Percentiles rank a stretch among this genome's conserved stretches.
These are phyloP conservation scores for Ophiosphaerella narmari DNA, from an alignment of 2,329 filamentous ascomycete genomes.

Conservation along the genomic window DNA sequence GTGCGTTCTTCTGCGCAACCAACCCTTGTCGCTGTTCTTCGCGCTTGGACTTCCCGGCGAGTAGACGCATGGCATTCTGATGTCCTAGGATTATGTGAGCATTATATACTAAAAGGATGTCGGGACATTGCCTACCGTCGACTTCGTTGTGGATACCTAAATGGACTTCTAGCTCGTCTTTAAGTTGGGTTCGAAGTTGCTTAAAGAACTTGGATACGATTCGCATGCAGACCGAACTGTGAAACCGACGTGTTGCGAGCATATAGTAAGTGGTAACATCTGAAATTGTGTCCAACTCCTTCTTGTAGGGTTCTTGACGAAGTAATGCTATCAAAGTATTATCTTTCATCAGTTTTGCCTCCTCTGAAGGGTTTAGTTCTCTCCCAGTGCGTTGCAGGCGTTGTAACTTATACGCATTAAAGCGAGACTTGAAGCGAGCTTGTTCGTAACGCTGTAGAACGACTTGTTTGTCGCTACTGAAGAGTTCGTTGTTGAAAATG, in stretches of 20 bases:
- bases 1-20: conserved; percentile 7
- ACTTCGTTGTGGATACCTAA: conserved; percentile 25
- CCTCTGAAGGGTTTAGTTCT: conserved; percentile 21
- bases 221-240: conserved; percentile 56
- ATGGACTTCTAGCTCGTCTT: conserved; percentile 28
- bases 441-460: conserved; percentile 27
- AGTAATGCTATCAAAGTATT: conserved; percentile 43
- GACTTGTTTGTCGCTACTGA: conserved; percentile 19
- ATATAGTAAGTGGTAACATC: conserved; percentile 72
- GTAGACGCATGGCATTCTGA: conserved; percentile 14
- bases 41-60: conserved; percentile 16
- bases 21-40: conserved; percentile 16
- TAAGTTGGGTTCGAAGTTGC: conserved; percentile 22
- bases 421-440: conserved; percentile 31
- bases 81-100: conserved; percentile 10
- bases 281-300: conserved; percentile 66
- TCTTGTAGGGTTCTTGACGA: conserved; percentile 61
- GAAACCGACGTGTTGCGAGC: conserved; percentile 67
- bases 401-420: conserved; percentile 32
- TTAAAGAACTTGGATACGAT: conserved; percentile 46
- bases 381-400: conserved; percentile 19
- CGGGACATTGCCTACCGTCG: conserved; percentile 19
- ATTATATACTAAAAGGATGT: not conserved
- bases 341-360: conserved; percentile 32
- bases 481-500: conserved; percentile 32